A percentile compares a stretch with the other conserved stretches of the same genome.
phyloP scores from a whole-genome alignment of 768 basidiomycete genomes.

The Suillus sp. region DNA sequence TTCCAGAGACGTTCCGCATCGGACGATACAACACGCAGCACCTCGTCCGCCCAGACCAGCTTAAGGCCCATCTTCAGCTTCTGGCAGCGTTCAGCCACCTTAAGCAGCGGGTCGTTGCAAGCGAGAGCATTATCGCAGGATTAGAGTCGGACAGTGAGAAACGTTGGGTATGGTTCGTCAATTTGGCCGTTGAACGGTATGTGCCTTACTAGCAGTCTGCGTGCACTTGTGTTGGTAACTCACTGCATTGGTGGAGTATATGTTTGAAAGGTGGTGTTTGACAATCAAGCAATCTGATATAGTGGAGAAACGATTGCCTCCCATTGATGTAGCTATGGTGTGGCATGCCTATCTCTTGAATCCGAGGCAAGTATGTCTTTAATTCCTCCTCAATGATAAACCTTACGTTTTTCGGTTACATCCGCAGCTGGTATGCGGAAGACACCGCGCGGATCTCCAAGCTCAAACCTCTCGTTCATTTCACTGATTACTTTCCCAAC shows the following conservation, averaged over 20 bases:
- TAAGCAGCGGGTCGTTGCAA: constrained; percentile 17
- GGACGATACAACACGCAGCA: constrained; percentile 7
- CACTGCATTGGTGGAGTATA: constrained; percentile 14
- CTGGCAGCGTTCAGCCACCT: constrained; percentile 32
- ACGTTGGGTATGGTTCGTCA: constrained; percentile 43
- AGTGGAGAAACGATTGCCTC: constrained; percentile 28
- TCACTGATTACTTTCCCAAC: constrained; percentile 15
- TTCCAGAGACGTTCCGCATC: constrained; percentile 22
- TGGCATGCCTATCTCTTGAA: constrained; percentile 44
- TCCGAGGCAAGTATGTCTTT: constrained; percentile 30
- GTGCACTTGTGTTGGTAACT: neutral
- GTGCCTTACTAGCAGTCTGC: constrained; percentile 4
- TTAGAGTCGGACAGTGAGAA: constrained; percentile 31
- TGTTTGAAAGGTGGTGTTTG: constrained; percentile 39
- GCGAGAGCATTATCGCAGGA: constrained; percentile 16
- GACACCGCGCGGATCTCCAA: constrained; percentile 13
- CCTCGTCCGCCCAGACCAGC: constrained; percentile 28
- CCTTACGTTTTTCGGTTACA: neutral
- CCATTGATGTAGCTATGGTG: constrained; percentile 43
- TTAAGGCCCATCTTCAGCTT: constrained; percentile 34
- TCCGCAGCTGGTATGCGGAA: constrained; percentile 29
- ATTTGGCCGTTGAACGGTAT: constrained; percentile 39
- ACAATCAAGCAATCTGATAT: constrained; percentile 9
- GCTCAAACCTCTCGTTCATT: constrained; percentile 3
- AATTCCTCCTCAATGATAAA: neutral